Evolutionary conservation across 78 protist genomes (phyloP), one percentile per base, ranked within the genome.

Genomic region (Tieghemostelium lacteum): DNA sequence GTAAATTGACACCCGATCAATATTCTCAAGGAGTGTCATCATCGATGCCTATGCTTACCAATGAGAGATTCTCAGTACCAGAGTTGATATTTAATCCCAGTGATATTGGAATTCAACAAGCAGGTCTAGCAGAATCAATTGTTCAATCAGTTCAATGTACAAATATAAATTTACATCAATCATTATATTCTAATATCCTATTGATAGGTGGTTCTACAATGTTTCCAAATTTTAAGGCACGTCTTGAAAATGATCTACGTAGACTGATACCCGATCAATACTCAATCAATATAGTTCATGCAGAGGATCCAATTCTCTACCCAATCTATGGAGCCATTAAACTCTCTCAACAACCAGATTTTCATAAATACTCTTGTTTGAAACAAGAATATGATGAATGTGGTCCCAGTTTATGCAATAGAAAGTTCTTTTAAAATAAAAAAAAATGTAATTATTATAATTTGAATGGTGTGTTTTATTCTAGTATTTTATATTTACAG

Each of bases 111-210:
- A 20, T 94, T 42, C 69, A 95, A 24, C 96, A 95, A 61, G 96
- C 95, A 37, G 96, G 97, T n/a, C 5, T 95, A 2, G 85, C 97
- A 2, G 97, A 95, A 33, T 31, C 93, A 24, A 65, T 94, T 17
- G 88, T 95, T 40, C 96, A 95, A 73, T 55, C 94, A 16, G 87
- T 83, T 10, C 67, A 69, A 29, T 58, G 74, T 55, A 75, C 93
- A 76, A 66, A 75, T 37, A 12, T 58, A n/a, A 83, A 89, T 73
- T 28, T 89, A 55, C 87, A 89, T 28, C 52, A 40, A 40, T 54
- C 94, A 7, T 63, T 89, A 17, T 75, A 75, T 65, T 67, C 85
- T 54, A 89, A 89, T 49, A 89, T 89, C 3, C 33, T 89, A 17
- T 55, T 89, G 22, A 24, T 74, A 22, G 94, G 94, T 26, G 94